Evolutionary conservation across 2,329 filamentous ascomycete genomes (phyloP), one percentile per base, ranked within the genome.

Genomic region (Venturiaceae sp.): DNA sequence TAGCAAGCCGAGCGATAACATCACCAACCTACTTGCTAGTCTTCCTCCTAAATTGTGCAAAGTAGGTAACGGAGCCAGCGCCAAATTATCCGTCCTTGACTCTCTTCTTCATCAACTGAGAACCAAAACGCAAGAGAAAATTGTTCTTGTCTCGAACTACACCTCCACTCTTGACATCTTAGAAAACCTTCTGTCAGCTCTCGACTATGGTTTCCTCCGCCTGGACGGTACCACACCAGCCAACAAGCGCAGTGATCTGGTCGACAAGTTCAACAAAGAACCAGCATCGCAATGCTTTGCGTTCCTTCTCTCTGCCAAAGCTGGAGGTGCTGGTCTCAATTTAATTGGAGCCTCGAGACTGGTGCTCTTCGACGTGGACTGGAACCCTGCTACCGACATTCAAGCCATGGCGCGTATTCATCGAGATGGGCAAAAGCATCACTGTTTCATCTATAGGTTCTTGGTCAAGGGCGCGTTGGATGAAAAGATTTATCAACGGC

Each of bases 371-470:
- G 86, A 90, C 64, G 81, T 87, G 8, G 86, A 89, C 70, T 90
- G 86, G 86, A 90, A 90, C 64, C 86, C 86, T 1, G 84, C 85
- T 0, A 87, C 83, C 0, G 86, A 90, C 64, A 73, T 86, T 21
- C 86, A 90, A 68, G 86, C 86, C 7, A 88, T 89, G 84, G 86
- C 85, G 13, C 82, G 86, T 14, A 86, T 89, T 52, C 85, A 89
- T 66, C 80, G 86, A 53, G 85, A 88, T 64, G 86, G 86, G 0
- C 86, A 90, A 67, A 86, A 84, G 67, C 72, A 77, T 11, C 81
- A 81, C 3, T 87, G 85, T 62, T 82, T 81, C 58, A 87, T 89
- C 60, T 90, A 90, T 65, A 77, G 86, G 5, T 76, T 90, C 58
- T 67, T 90, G 13, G 82, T 86, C 3, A 82, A 85, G 60, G 86